phyloP scores from a whole-genome alignment of 1,284 basidiomycete species.

The Papiliotrema terrestris region DNA sequence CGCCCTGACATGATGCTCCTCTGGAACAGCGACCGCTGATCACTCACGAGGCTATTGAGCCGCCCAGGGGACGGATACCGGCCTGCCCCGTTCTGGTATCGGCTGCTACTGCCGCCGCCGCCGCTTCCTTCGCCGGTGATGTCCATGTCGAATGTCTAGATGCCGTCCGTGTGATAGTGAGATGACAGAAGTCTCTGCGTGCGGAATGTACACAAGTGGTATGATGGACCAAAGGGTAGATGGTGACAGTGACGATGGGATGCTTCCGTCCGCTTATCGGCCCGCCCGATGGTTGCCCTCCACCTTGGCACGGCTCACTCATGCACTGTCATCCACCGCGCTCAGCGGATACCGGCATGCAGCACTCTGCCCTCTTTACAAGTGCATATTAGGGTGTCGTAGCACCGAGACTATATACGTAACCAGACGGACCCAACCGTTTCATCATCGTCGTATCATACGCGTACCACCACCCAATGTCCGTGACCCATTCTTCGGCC shows the following conservation, averaged over 20 bases:
- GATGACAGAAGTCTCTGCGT: too few relatives aligned
- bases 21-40: not conserved
- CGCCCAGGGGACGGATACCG: not conserved
- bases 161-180: too few relatives aligned
- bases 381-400: not conserved
- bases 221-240: too few relatives aligned
- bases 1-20: not conserved
- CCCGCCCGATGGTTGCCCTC: too few relatives aligned
- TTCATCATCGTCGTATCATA: not conserved
- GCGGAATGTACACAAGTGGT: too few relatives aligned
- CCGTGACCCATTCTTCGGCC: not conserved
- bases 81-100: not conserved
- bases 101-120: too few relatives aligned
- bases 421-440: not conserved
- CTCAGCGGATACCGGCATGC: not conserved
- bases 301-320: too few relatives aligned
- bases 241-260: too few relatives aligned
- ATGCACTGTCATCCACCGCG: too few relatives aligned
- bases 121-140: too few relatives aligned
- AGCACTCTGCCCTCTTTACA: not conserved
- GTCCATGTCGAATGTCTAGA: too few relatives aligned
- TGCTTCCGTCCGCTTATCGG: too few relatives aligned
- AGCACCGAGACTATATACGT: not conserved
- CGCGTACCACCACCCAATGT: not conserved
- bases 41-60: constrained; percentile 5